phyloP scores from a whole-genome alignment of 805 yeast genomes.

The Kazachstania kunashirensis region DNA sequence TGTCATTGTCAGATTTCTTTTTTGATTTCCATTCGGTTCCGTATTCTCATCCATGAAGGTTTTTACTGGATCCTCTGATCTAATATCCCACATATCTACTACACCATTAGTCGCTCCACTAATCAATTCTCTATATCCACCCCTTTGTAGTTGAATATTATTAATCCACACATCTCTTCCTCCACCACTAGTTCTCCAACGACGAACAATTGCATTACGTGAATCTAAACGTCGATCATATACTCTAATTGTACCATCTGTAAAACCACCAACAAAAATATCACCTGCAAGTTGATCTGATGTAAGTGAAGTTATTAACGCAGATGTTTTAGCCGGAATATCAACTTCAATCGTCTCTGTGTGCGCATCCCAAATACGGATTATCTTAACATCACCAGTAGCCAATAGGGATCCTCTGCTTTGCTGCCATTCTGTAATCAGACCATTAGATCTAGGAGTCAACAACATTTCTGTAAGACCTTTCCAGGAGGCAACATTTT shows the following conservation, averaged over 20 bases:
- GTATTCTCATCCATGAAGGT: conserved; percentile 45
- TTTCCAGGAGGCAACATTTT: conserved; percentile 81
- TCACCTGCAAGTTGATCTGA: conserved; percentile 95
- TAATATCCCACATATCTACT: conserved; percentile 84
- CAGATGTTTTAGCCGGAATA: conserved; percentile 83
- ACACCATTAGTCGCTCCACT: conserved; percentile 77
- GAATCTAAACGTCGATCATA: conserved; percentile 84
- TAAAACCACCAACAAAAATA: conserved; percentile 82
- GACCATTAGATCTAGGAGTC: conserved; percentile 72
- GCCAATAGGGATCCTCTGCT: conserved; percentile 82
- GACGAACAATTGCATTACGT: conserved; percentile 72
- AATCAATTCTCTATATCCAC: conserved; percentile 83
- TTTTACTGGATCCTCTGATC: conserved; percentile 60
- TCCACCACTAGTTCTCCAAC: conserved; percentile 54
- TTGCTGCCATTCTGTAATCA: conserved; percentile 94
- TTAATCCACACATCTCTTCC: conserved; percentile 49
- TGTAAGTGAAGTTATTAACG: conserved; percentile 79
- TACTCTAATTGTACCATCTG: conserved; percentile 79
- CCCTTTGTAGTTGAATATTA: conserved; percentile 90
- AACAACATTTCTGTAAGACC: conserved; percentile 78
- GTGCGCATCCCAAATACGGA: conserved; percentile 94
- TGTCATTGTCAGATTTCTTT: conserved; percentile 34
- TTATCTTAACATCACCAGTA: conserved; percentile 89
- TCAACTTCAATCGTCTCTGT: conserved; percentile 78
- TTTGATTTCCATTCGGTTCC: conserved; percentile 20